Evolutionary conservation across 352 stramenopile species (phyloP), one percentile per base, ranked within the genome.

Genomic region (Pythium grandisporangium): DNA sequence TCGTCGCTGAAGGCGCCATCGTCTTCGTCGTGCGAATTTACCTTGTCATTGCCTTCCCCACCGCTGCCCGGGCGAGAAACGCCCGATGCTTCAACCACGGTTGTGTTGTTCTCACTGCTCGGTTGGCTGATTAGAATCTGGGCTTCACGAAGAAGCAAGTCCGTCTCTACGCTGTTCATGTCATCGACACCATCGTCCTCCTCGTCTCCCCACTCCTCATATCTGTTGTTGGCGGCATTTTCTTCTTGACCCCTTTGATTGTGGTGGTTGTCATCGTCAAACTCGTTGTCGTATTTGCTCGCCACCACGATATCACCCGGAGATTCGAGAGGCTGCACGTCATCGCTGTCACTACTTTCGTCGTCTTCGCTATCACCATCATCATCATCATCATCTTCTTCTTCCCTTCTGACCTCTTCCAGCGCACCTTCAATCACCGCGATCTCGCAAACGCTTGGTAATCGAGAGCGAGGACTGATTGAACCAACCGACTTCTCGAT

Each of bases 71-170:
- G n/a, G 24, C 8, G 19, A 39, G 22, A 40, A 48, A 2, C n/a
- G n/a, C n/a, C n/a, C n/a, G n/a, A n/a, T n/a, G n/a, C n/a, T n/a
- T n/a, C n/a, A n/a, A n/a, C n/a, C n/a, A n/a, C n/a, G n/a, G n/a
- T n/a, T n/a, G n/a, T n/a, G n/a, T 8, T 10, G 27, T 33, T 13
- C 1, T 42, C 16, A 4, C 34, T 13, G 16, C n/a, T 41, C 3
- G 22, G 24, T 30, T 49, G 13, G 21, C 6, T 4, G 30, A 81
- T 55, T 8, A 81, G 26, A 22, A 38, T 29, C 2, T 64, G 53
- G 7, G 57, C 55, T 60, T 84, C 67, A 3, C 58, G 44, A 5
- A 78, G 55, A 37, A 80, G 44, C 5, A 37, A 39, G 7, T 67
- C 55, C 0, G 63, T 80, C 34, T 76, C 63, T 0, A 23, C 24